Base-by-base conservation (phyloP, 805 yeast genomes). In the Kodamaea kaohsiungensis region DNA sequence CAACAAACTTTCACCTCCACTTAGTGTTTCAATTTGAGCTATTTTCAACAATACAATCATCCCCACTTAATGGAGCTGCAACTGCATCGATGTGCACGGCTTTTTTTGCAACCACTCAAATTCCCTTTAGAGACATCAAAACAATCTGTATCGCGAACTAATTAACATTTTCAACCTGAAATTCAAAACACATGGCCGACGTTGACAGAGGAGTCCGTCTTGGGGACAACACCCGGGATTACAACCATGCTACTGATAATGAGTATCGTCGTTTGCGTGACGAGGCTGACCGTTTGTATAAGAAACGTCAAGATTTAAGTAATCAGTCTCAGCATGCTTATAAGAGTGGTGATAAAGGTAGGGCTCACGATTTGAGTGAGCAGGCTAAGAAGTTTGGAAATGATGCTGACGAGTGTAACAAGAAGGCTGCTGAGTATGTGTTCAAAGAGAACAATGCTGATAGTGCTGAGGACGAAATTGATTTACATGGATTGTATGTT, bases 401-500 rank as follows among this genome's bases (percentile, higher is more conserved):
- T 0, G 71, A 85, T 59, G 95, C 91, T 35, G 96, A 91, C 45
- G 67, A 75, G 39, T 83, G 78, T 66, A 92, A 92, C 70, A 73
- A 77, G 16, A 83, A 85, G 68, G 99, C 98, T 3, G 98, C 97
- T 0, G 90, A 86, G 67, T 91, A 86, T 64, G 97, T 89, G 1
- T 93, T 93, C 68, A 76, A 86, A 43, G 92, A 88, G 59, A 93
- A 93, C 69, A 93, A 93, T 65, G 82, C 89, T 40, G 98, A 92
- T 65, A 86, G 93, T n/a, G 85, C 81, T 33, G 78, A 79, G 19
- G 87, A 90, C 68, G 98, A 93, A 70, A 91, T 93, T 58, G 98
- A 93, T 72, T 77, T 93, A 51, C 99, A 93, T 69, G 99, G 99
- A 0, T 74, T 93, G 30, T 92, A 79, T 62, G 96, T 93, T 16